A percentile compares a stretch with the other conserved stretches of the same genome.
These are phyloP conservation scores for Lactarius indigo DNA, from an alignment of 768 basidiomycete genomes.

Conservation along the genomic window DNA sequence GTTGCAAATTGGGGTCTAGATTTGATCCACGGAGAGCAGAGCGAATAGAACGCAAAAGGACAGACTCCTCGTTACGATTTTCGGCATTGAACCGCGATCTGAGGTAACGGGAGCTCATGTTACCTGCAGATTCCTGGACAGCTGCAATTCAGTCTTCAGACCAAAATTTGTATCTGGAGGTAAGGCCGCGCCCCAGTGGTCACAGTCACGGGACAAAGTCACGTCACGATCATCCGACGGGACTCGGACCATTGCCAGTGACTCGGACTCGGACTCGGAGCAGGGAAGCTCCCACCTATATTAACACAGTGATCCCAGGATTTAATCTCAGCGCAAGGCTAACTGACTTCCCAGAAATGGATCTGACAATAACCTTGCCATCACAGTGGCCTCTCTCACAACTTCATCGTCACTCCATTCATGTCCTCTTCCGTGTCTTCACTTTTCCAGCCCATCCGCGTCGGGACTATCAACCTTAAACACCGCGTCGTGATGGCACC, in stretches of 20 bases:
- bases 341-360: background rate
- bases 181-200: too few species aligned
- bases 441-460: conserved; percentile 46
- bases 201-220: too few species aligned
- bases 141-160: background rate
- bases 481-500: conserved; percentile 57
- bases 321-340: background rate
- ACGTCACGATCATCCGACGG: too few species aligned
- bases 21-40: conserved; percentile 51
- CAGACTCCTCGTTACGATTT: conserved; percentile 31
- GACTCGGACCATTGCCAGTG: too few species aligned
- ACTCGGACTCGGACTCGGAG: too few species aligned
- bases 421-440: conserved; percentile 4
- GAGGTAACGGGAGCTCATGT: conserved; percentile 19
- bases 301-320: too few species aligned
- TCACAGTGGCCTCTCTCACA: background rate
- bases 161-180: too few species aligned
- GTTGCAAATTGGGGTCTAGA: conserved; percentile 8
- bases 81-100: conserved; percentile 7
- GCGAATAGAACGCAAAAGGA: conserved; percentile 54
- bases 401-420: background rate
- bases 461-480: conserved; percentile 41
- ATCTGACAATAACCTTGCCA: background rate
- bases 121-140: background rate
- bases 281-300: background rate